Base-by-base conservation (phyloP, 140 eudicot species). In the Ambrosia hybrid region DNA sequence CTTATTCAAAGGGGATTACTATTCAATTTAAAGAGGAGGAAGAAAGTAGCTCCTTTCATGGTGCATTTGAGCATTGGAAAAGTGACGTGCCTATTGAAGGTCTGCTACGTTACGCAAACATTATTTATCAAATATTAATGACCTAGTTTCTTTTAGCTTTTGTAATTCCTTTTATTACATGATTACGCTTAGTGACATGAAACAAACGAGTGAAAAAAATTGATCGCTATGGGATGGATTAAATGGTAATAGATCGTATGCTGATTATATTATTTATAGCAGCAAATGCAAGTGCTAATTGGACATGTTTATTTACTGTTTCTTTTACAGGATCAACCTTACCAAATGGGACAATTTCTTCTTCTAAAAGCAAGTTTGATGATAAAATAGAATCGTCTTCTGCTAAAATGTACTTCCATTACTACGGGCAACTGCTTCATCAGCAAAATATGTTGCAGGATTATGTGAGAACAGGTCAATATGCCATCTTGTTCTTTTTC, bases 401-500 rank as follows among this genome's bases (percentile, higher is more conserved):
- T 72, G 96, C 99, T 39, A 93, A 90, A 75, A 93, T 90, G 97
- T 93, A 93, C 78, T 93, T 93, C 66, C 99, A 90, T 77, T 90
- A 93, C 83, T 93, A 93, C 26, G 96, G 97, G 33, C 99, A 93
- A 70, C 77, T 93, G 66, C 84, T 93, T 36, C 97, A 90, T 83
- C 99, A 93, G 84, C 99, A 93, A 83, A 93, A 93, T 79, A 93
- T 93, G 99, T 33, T 93, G 85, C 98, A 93, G 87, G 98, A 93
- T 76, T 93, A 89, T 65, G 97, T 93, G 88, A 90, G 98, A 77
- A 93, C 96, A 87, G 97, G 98, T 93, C 62, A 70, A 36, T 57
- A 77, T 51, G 16, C 73, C 49, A 67, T 51, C 65, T 21, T 68
- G 57, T 33, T 46, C 9, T 65, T 61, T 58, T 13, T 14, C 5